Evolutionary conservation across 106 monocot genomes (phyloP).

Genomic region (Dendrobium officinale): DNA sequence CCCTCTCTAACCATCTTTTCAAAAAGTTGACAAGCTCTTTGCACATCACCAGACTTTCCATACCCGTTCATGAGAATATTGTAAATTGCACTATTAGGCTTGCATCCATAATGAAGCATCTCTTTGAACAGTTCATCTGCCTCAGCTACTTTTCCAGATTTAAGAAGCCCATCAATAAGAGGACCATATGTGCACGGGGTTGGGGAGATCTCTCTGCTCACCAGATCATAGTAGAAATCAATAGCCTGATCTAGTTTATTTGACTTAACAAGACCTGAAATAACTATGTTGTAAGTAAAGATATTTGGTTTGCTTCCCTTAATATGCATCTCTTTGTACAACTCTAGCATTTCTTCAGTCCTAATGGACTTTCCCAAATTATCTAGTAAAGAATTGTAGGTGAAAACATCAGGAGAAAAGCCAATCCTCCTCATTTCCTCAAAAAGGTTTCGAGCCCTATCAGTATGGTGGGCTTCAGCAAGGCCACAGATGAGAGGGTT

Average conservation of each 20-base stretch:
- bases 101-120: constrained; percentile 75
- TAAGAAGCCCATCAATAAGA: constrained; percentile 72
- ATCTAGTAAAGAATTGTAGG: constrained; percentile 69
- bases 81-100: constrained; percentile 76
- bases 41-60: constrained; percentile 53
- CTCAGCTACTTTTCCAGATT: constrained; percentile 47
- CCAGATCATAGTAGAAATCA: constrained; percentile 70
- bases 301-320: constrained; percentile 47
- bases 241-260: constrained; percentile 61
- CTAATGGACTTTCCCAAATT: constrained; percentile 51
- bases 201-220: constrained; percentile 64
- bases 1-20: constrained; percentile 57
- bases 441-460: constrained; percentile 38
- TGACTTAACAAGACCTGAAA: constrained; percentile 67
- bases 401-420: constrained; percentile 49
- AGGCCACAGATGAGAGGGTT: constrained; percentile 58
- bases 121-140: constrained; percentile 65
- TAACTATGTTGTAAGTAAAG: constrained; percentile 73
- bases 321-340: constrained; percentile 68
- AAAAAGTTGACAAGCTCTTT: constrained; percentile 56
- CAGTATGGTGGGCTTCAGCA: constrained; percentile 20
- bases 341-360: constrained; percentile 54
- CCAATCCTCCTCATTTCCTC: constrained; percentile 66
- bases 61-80: constrained; percentile 89
- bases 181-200: constrained; percentile 93